Conservation (phyloP, 805 yeast genomes). For the Pichia californica region DNA sequence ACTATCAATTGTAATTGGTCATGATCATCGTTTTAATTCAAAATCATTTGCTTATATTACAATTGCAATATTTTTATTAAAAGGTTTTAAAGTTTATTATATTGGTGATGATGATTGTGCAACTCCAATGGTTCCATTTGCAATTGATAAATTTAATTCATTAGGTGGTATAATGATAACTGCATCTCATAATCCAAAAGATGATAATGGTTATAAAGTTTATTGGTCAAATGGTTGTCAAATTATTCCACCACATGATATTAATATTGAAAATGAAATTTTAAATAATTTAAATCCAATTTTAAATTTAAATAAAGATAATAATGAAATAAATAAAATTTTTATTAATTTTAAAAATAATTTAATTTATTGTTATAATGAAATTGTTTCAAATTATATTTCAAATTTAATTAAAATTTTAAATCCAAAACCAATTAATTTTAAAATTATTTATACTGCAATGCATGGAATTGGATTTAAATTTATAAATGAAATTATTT, state of each 20-base stretch:
- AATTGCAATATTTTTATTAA: slow-evolving; percentile 61
- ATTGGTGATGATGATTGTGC: slow-evolving; percentile 44
- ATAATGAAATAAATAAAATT: slow-evolving; percentile 30
- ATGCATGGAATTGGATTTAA: slow-evolving; percentile 92
- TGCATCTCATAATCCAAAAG: slow-evolving; percentile 80
- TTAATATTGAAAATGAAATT: slow-evolving; percentile 60
- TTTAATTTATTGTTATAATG: slow-evolving; percentile 37
- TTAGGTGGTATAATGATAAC: slow-evolving; percentile 89
- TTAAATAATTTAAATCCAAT: slow-evolving; percentile 56
- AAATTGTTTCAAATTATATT: slow-evolving; percentile 38
- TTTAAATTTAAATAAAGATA: slow-evolving; percentile 33
- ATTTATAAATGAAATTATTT: slow-evolving; percentile 40
- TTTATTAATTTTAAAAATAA: slow-evolving; percentile 10
- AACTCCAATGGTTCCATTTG: slow-evolving; percentile 91
- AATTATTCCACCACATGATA: slow-evolving; percentile 88
- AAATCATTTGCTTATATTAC: slow-evolving; percentile 71
- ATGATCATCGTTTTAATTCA: slow-evolving; percentile 86
- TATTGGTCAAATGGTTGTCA: slow-evolving; percentile 94
- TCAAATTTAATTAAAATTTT: slow-evolving; percentile 28
- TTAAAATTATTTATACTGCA: slow-evolving; percentile 77
- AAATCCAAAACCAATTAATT: slow-evolving; percentile 25
- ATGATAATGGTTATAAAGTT: slow-evolving; percentile 91
- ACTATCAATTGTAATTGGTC: slow-evolving; percentile 65
- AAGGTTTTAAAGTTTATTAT: slow-evolving; percentile 66
- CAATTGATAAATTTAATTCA: slow-evolving; percentile 56